These are phyloP conservation scores for Paecilomyces variotii DNA, from an alignment of 2,329 filamentous ascomycete species.

Conservation along the genomic window DNA sequence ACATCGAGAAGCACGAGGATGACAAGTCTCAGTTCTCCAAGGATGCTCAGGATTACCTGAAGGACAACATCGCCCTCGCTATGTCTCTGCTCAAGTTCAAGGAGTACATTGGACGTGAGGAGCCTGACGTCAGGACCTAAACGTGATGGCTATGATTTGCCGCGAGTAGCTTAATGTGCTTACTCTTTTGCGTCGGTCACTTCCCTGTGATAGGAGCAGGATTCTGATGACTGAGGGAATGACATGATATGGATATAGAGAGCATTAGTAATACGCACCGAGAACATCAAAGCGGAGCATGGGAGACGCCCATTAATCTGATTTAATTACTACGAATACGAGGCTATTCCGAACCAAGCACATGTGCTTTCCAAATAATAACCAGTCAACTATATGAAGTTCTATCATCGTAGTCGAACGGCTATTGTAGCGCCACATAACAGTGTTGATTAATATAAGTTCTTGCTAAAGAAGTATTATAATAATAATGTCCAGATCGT, in stretches of 20 bases:
- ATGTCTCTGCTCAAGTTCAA: conserved; percentile 84
- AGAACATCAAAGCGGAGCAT: background rate
- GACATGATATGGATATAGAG: conserved; percentile 2
- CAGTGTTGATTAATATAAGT: background rate
- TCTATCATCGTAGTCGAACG: background rate
- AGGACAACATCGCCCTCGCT: conserved; percentile 79
- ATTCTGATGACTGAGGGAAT: background rate
- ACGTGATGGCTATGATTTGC: conserved; percentile 4
- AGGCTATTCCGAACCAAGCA: background rate
- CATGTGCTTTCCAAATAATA: background rate
- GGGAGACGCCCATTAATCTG: background rate
- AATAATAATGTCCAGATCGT: background rate
- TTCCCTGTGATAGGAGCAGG: conserved; percentile 1
- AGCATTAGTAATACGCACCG: conserved; percentile 1
- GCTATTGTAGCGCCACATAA: background rate
- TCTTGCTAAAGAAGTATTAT: background rate
- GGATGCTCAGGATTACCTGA: conserved; percentile 89
- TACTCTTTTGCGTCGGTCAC: background rate
- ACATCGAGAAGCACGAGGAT: conserved; percentile 89
- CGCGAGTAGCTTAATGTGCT: background rate
- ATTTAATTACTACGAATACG: background rate
- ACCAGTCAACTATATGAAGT: background rate
- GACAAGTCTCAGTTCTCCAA: conserved; percentile 69
- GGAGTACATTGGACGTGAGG: conserved; percentile 82
- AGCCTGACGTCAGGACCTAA: conserved; percentile 95